Evolutionary conservation across 108 stramenopile species (phyloP).

Genomic region (Skeletonema potamos): DNA sequence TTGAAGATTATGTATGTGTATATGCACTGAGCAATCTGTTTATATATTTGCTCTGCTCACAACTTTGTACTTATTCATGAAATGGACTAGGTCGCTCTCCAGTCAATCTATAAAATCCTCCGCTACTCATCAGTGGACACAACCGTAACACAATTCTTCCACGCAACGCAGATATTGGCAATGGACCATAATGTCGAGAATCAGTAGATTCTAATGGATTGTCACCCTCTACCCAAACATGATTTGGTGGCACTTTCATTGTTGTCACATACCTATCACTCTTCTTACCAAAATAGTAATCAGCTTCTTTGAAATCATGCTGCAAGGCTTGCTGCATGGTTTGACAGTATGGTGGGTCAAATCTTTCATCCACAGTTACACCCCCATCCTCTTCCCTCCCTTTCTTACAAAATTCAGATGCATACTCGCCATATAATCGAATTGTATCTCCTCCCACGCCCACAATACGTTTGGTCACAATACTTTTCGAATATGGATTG

Average conservation of each 20-base stretch:
- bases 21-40: too few species aligned
- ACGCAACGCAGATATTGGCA: slow-evolving; percentile 70
- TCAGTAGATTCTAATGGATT: slow-evolving; percentile 90
- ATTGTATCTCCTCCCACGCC: slow-evolving; percentile 69
- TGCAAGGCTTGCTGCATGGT: neutral
- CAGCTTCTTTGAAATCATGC: neutral
- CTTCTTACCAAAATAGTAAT: neutral
- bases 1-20: too few species aligned
- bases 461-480: slow-evolving; percentile 65
- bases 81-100: slow-evolving; percentile 41
- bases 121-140: slow-evolving; percentile 60
- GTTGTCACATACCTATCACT: neutral
- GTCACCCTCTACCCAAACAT: slow-evolving; percentile 95
- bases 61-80: too few species aligned
- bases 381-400: neutral
- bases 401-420: slow-evolving; percentile 24
- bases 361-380: slow-evolving; percentile 19
- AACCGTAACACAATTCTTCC: slow-evolving; percentile 73
- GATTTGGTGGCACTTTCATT: slow-evolving; percentile 69
- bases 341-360: slow-evolving; percentile 19
- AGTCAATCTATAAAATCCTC: slow-evolving; percentile 6
- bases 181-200: slow-evolving; percentile 89
- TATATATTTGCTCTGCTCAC: neutral
- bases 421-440: slow-evolving; percentile 60
- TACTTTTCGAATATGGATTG: slow-evolving; percentile 40